These are phyloP conservation scores for Hericium rajendrae DNA, from an alignment of 768 basidiomycete genomes.

Conservation along the genomic window DNA sequence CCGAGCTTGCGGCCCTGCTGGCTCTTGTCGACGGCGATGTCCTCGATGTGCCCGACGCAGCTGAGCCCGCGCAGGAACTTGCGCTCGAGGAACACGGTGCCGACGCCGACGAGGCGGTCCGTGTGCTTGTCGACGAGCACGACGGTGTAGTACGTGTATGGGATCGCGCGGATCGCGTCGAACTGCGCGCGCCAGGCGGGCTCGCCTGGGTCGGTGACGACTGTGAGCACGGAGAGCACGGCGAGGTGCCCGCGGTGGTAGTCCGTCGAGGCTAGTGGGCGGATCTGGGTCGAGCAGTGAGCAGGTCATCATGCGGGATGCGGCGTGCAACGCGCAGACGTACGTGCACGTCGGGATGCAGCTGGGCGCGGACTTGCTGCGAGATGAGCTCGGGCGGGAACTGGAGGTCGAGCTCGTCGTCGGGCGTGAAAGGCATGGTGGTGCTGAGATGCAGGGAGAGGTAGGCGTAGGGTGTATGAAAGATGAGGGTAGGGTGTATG, in stretches of 20 bases:
- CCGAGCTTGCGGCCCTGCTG: slow-evolving; percentile 93
- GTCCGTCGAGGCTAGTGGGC: slow-evolving; percentile 84
- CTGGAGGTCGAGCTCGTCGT: slow-evolving; percentile 63
- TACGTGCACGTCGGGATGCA: slow-evolving; percentile 65
- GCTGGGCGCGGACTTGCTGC: slow-evolving; percentile 41
- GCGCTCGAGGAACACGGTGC: slow-evolving; percentile 81
- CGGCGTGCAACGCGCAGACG: slow-evolving; percentile 14
- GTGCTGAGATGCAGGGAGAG: background rate
- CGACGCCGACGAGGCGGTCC: slow-evolving; percentile 77
- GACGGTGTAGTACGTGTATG: slow-evolving; percentile 70
- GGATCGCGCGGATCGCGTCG: slow-evolving; percentile 40
- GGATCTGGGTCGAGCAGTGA: slow-evolving; percentile 43
- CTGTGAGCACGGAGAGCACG: slow-evolving; percentile 69
- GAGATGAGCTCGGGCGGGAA: slow-evolving; percentile 72
- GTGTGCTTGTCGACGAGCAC: slow-evolving; percentile 71
- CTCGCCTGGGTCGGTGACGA: slow-evolving; percentile 57
- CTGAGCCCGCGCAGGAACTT: slow-evolving; percentile 89
- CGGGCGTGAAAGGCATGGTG: slow-evolving; percentile 39
- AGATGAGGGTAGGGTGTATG: background rate
- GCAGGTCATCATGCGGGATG: background rate
- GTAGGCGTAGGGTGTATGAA: background rate
- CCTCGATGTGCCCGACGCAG: slow-evolving; percentile 91
- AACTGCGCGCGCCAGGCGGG: slow-evolving; percentile 66
- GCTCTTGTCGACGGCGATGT: slow-evolving; percentile 84
- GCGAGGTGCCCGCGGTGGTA: slow-evolving; percentile 71